phyloP scores from a whole-genome alignment of 768 basidiomycete genomes.

The Galerina marginata region DNA sequence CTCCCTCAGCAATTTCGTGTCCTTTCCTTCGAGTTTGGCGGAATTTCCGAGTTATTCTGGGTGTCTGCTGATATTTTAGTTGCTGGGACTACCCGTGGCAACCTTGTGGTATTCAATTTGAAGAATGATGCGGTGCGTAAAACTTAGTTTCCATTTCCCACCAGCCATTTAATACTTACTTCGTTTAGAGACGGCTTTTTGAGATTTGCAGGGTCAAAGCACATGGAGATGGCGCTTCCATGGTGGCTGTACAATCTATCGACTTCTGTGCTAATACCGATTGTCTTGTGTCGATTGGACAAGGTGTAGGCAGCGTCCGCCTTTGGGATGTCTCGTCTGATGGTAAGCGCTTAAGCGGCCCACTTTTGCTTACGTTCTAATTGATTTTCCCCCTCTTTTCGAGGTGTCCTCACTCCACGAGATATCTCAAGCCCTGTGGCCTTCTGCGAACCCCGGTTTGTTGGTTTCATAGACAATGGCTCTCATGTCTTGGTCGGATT shows the following conservation, averaged over 20 bases:
- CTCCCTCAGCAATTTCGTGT: background rate
- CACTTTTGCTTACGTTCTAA: background rate
- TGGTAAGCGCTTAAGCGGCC: background rate
- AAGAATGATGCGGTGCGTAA: background rate
- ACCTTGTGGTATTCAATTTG: background rate
- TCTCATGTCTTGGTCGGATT: background rate
- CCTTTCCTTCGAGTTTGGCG: background rate
- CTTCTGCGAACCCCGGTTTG: background rate
- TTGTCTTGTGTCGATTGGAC: slow-evolving; percentile 3
- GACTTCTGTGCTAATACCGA: too few species aligned
- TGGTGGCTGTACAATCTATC: background rate
- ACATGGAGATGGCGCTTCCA: background rate
- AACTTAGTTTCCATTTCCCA: background rate
- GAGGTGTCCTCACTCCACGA: background rate
- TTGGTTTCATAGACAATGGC: background rate
- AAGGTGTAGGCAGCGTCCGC: slow-evolving; percentile 1
- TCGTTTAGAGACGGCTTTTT: background rate
- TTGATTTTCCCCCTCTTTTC: background rate
- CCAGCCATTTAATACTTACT: background rate
- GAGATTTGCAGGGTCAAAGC: slow-evolving; percentile 1
- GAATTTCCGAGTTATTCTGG: background rate
- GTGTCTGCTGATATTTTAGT: background rate
- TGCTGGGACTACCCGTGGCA: background rate
- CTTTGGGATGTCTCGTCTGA: slow-evolving; percentile 10
- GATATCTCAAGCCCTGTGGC: background rate